Percentiles rank a stretch among this genome's conserved stretches.
phyloP scores from a whole-genome alignment of 192 early-diverging fungal genomes.

The Coemansia furcata region DNA sequence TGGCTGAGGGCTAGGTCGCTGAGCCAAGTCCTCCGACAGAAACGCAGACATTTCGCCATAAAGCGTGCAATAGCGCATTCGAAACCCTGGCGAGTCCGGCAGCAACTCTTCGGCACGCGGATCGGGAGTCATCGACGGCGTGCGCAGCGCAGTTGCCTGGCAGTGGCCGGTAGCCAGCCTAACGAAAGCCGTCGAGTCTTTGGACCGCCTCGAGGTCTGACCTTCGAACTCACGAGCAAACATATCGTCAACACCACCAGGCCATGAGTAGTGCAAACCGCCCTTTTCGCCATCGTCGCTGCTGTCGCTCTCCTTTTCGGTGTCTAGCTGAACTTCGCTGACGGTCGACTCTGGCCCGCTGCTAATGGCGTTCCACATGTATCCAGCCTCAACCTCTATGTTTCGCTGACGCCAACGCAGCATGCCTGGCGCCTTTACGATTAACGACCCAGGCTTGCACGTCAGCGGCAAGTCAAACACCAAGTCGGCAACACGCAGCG shows the following conservation, averaged over 20 bases:
- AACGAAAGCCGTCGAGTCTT: conserved; percentile 48
- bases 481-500: conserved; percentile 27
- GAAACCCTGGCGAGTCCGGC: conserved; percentile 26
- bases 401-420: conserved; percentile 47
- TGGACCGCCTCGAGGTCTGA: conserved; percentile 16
- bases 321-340: background rate
- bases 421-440: conserved; percentile 36
- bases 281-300: background rate
- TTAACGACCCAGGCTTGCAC: conserved; percentile 8
- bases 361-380: conserved; percentile 45
- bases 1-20: conserved; percentile 41
- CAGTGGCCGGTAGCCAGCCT: conserved; percentile 24
- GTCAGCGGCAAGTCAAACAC: conserved; percentile 50
- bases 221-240: conserved; percentile 23
- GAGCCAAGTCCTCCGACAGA: conserved; percentile 45
- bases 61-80: conserved; percentile 31
- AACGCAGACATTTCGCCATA: conserved; percentile 53
- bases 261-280: conserved; percentile 15
- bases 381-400: conserved; percentile 36
- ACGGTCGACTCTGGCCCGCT: conserved; percentile 19
- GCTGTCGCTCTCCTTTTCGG: background rate
- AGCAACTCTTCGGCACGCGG: conserved; percentile 41
- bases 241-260: conserved; percentile 5
- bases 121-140: conserved; percentile 49
- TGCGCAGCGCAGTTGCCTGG: conserved; percentile 35